A percentile compares a stretch with the other conserved stretches of the same genome.
Evolutionary conservation across 169 alveolate species (phyloP).

Genomic region (Plasmodium fragile): DNA sequence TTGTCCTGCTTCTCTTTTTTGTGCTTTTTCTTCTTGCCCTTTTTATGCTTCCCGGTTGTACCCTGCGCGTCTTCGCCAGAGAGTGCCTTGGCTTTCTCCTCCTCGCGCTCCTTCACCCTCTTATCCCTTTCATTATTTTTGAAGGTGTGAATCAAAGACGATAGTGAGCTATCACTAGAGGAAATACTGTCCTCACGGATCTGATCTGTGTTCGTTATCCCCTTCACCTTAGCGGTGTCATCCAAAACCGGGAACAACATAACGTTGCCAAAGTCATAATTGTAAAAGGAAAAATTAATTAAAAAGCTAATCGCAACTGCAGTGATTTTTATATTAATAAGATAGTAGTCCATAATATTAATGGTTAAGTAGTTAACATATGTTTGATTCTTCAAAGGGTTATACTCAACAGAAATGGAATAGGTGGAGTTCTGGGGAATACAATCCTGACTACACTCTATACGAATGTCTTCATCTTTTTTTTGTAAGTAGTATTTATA

Average conservation of each 20-base stretch:
- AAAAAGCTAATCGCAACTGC: constrained; percentile 39
- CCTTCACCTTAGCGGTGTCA: constrained; percentile 11
- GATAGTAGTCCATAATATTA: constrained; percentile 52
- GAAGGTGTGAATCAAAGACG: constrained; percentile 34
- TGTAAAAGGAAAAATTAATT: constrained; percentile 66
- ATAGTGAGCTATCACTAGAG: constrained; percentile 36
- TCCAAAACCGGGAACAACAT: constrained; percentile 45
- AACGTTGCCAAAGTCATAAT: constrained; percentile 70
- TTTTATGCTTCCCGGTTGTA: neutral
- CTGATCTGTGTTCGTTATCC: neutral
- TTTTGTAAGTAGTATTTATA: constrained; percentile 69
- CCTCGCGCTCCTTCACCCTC: neutral
- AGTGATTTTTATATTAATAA: constrained; percentile 44
- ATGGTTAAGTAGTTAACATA: constrained; percentile 44
- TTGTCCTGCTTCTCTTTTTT: neutral
- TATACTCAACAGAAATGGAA: constrained; percentile 31
- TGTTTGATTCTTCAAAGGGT: constrained; percentile 13
- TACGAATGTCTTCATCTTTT: constrained; percentile 49
- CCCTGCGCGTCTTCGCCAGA: neutral
- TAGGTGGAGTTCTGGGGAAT: constrained; percentile 16
- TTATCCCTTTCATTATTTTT: constrained; percentile 27
- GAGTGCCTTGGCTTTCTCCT: constrained; percentile 13
- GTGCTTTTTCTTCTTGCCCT: neutral
- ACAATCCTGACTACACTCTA: constrained; percentile 13
- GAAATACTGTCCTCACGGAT: constrained; percentile 15